Evolutionary conservation across 371 early-diverging fungal genomes (phyloP), one percentile per base, ranked within the genome.

Genomic region (Chytridium lagenaria): DNA sequence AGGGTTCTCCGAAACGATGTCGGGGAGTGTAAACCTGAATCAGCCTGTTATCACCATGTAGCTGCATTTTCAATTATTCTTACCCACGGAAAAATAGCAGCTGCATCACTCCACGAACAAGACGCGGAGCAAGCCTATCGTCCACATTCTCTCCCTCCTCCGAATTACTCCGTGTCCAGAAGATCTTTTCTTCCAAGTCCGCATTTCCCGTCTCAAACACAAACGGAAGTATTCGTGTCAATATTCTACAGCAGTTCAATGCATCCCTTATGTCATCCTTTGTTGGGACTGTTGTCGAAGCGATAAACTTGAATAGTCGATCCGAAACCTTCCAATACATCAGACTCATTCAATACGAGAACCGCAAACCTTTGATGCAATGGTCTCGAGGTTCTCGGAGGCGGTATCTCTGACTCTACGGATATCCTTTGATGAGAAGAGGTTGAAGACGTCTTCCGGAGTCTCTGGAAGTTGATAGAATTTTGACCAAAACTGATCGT

Each of bases 361-460:
- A 61, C 31, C 63, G 26, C 75, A 73, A 70, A 77, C 81, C 69
- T 79, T 79, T 22, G 50, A 52, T 55, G 89, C 73, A 33, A 95
- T 79, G 22, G 89, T 91, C 68, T 87, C 89, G 51, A 95, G 78
- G 79, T 94, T 94, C 57, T 89, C 91, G 65, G 87, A 85, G 19
- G 91, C 89, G 1, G 85, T 76, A 76, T 93, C 92, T 68, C 93
- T 85, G 19, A 91, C 89, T 44, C 88, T 83, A 50, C 94, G 85
- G 50, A 94, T 90, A 73, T 96, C 96, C 31, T 89, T 88, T 1
- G 91, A 88, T n/a, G 93, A 87, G 44, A 94, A 88, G 28, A 95
- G 88, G 38, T 93, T 90, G 80, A 91, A 94, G 10, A 95, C 89
- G 81, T 95, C 95, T 70, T 95, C 95, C 51, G 90, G 85, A 28